Percentiles rank a stretch among this genome's conserved stretches.
Conservation (phyloP, 2,329 filamentous ascomycete species). For the Trichophaea hybrida region DNA sequence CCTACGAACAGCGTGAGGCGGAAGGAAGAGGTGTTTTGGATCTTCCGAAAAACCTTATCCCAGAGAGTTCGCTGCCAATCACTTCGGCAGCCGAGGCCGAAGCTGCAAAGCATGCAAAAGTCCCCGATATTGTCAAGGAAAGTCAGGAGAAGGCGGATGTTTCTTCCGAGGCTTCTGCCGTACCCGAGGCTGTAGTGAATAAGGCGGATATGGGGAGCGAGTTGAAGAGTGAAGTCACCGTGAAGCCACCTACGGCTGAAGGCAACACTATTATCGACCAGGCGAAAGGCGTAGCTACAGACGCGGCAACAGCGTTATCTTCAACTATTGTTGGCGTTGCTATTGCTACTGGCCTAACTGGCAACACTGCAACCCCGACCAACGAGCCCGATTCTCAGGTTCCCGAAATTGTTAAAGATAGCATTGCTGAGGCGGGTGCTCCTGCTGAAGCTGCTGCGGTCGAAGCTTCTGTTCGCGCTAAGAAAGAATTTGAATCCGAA, state of each 20-base stretch:
- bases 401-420: conserved; percentile 54
- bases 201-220: conserved; percentile 58
- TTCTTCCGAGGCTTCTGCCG: conserved; percentile 51
- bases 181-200: conserved; percentile 50
- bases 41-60: conserved; percentile 53
- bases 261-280: conserved; percentile 4
- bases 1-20: conserved; percentile 33
- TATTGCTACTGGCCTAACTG: conserved; percentile 15
- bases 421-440: conserved; percentile 50
- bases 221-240: conserved; percentile 50
- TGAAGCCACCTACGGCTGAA: conserved; percentile 30
- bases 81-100: conserved; percentile 32
- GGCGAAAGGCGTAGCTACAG: neutral
- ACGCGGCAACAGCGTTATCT: neutral
- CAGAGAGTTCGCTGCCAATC: conserved; percentile 52
- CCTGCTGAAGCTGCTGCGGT: conserved; percentile 55
- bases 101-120: conserved; percentile 34
- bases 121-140: conserved; percentile 33
- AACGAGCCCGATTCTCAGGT: conserved; percentile 29
- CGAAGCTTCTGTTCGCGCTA: conserved; percentile 52
- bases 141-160: conserved; percentile 40
- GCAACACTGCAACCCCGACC: conserved; percentile 10
- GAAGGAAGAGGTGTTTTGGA: conserved; percentile 35
- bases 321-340: conserved; percentile 12
- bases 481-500: conserved; percentile 56